These are phyloP conservation scores for Tolypocladium paradoxum DNA, from an alignment of 2,329 filamentous ascomycete genomes.

Conservation along the genomic window DNA sequence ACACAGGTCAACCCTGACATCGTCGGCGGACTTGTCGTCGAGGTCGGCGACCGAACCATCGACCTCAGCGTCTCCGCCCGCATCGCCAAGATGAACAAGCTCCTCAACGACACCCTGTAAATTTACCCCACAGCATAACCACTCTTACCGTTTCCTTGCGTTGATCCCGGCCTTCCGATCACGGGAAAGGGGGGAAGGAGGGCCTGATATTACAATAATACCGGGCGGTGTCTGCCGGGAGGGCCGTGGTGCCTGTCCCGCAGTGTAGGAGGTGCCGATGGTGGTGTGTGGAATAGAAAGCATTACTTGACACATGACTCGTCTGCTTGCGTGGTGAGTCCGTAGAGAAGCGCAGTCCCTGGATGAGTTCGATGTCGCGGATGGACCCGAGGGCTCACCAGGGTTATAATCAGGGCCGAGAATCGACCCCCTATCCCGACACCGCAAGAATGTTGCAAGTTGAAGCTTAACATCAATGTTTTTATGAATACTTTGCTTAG, in stretches of 20 bases:
- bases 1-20: conserved; percentile 87
- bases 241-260: not conserved
- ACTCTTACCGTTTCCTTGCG: conserved; percentile 15
- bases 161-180: conserved; percentile 9
- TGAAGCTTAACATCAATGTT: not conserved
- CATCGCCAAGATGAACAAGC: conserved; percentile 98
- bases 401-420: not conserved
- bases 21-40: conserved; percentile 84
- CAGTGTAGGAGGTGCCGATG: conserved; percentile 6
- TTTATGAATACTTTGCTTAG: not conserved
- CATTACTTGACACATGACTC: not conserved
- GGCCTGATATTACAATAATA: not conserved
- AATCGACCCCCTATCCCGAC: not conserved
- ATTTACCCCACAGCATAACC: conserved; percentile 24
- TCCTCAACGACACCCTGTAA: conserved; percentile 94
- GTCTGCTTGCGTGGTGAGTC: not conserved
- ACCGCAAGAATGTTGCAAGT: too few species aligned
- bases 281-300: conserved; percentile 11
- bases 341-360: not conserved
- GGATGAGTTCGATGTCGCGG: not conserved
- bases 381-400: not conserved
- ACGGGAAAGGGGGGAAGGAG: not conserved
- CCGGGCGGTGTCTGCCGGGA: not conserved
- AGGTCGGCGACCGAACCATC: conserved; percentile 95
- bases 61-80: conserved; percentile 92